These are phyloP conservation scores for Cichorium intybus DNA, from an alignment of 140 eudicot genomes.

Conservation along the genomic window DNA sequence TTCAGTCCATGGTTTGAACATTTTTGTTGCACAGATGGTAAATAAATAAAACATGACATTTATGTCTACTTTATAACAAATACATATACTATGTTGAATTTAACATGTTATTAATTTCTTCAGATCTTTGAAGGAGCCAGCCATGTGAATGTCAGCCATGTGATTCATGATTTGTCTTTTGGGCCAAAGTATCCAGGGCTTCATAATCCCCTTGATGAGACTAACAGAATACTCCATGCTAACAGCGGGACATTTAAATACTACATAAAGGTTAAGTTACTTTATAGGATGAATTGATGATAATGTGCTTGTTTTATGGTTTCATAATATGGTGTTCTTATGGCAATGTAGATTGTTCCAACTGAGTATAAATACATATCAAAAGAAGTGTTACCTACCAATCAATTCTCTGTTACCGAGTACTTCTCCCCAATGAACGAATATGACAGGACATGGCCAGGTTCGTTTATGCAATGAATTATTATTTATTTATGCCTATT, in stretches of 20 bases:
- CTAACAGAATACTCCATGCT: slow-evolving; percentile 61
- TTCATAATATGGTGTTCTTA: slow-evolving; percentile 7
- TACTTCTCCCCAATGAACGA: slow-evolving; percentile 87
- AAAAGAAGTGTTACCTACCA: slow-evolving; percentile 86
- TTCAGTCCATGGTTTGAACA: slow-evolving; percentile 94
- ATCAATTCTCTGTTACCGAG: slow-evolving; percentile 94
- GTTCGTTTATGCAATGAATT: slow-evolving; percentile 34
- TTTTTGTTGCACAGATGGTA: slow-evolving; percentile 96
- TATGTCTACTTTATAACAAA: slow-evolving; percentile 1
- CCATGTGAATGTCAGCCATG: slow-evolving; percentile 92
- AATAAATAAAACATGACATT: slow-evolving; percentile 25
- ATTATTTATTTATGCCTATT: not conserved
- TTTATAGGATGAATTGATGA: no score
- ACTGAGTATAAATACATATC: slow-evolving; percentile 86
- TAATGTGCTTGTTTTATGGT: not conserved
- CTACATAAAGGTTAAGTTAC: slow-evolving; percentile 81
- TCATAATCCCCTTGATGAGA: slow-evolving; percentile 94
- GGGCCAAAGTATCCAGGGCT: slow-evolving; percentile 97
- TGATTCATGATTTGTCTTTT: slow-evolving; percentile 90
- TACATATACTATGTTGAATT: not conserved
- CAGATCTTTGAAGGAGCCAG: slow-evolving; percentile 87
- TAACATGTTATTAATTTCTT: not conserved
- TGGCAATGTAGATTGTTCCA: slow-evolving; percentile 75
- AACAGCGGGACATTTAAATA: slow-evolving; percentile 94
- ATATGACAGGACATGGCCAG: slow-evolving; percentile 92